Evolutionary conservation across 805 yeast species (phyloP), one percentile per base, ranked within the genome.

Genomic region (Metschnikowia anglica): DNA sequence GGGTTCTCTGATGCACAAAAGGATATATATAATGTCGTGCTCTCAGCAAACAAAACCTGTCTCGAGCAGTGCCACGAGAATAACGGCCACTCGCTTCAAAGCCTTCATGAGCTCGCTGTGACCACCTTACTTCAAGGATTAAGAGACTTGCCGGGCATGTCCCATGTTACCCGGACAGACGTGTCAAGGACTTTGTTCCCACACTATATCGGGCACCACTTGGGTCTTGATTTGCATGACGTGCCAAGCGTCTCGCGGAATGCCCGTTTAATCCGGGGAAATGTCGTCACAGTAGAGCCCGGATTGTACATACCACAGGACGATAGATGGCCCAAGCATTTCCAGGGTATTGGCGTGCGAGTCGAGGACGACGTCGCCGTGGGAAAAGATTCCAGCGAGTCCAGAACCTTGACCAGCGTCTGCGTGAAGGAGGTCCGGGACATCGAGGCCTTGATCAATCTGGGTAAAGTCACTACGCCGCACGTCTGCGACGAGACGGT

Each of bases 201-300:
- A 0, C 99, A 93, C 62, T 89, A 87, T 60, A 83, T 93, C 52
- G 99, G 99, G 5, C 99, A 93, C 62, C 89, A 93, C 58, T 70
- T 93, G 28, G 99, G 99, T 0, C 67, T 93, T 26, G 99, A 90
- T 56, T 85, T 90, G 19, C 96, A 88, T 63, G 96, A 88, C 58
- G 72, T 80, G 27, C 95, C 95, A 4, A 62, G 72, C 2, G 73
- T 72, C 29, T 76, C 91, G 3, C 73, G 88, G 49, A 69, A 68
- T 42, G 71, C 73, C 17, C 66, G 67, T 24, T 60, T 93, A 35
- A 65, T 64, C 34, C 68, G 71, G 16, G 90, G 90, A 17, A 95
- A 88, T 59, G 97, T 91, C 3, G 72, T 93, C 36, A 93, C 99
- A 2, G 80, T 95, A 18, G 99, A 95, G 61, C 99, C 99, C 0